phyloP scores from a whole-genome alignment of 352 stramenopile genomes.

The Poterioochromonas sp. region DNA sequence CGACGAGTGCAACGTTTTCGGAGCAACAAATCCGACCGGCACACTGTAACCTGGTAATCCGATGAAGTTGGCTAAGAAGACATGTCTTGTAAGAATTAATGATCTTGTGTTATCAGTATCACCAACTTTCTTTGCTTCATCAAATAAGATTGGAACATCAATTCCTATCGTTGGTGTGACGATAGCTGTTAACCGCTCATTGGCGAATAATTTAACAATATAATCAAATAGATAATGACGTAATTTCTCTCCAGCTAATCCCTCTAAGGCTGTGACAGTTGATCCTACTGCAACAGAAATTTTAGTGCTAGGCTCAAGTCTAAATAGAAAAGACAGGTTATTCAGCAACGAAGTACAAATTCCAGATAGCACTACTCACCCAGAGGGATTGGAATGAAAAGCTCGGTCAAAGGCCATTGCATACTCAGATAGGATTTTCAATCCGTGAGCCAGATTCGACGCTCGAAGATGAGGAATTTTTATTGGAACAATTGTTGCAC shows the following conservation, averaged over 20 bases:
- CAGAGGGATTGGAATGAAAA: too few relatives aligned
- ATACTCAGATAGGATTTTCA: conserved; percentile 69
- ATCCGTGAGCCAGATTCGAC: conserved; percentile 64
- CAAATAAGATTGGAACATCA: conserved; percentile 58
- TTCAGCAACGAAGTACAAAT: too few relatives aligned
- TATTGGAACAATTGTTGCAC: conserved; percentile 61
- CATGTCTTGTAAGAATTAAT: conserved; percentile 63
- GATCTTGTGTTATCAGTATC: conserved; percentile 54
- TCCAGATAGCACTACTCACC: too few relatives aligned
- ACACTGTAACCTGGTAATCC: conserved; percentile 65
- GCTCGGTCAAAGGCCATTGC: conserved; percentile 53
- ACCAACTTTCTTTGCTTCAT: conserved; percentile 41
- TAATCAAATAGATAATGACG: conserved; percentile 62
- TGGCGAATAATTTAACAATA: conserved; percentile 46
- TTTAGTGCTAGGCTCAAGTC: conserved; percentile 59
- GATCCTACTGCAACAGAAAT: conserved; percentile 61
- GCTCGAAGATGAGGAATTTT: conserved; percentile 61
- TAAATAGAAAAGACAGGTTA: neutral
- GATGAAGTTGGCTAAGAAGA: conserved; percentile 69
- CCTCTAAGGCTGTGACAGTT: conserved; percentile 58
- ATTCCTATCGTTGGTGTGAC: conserved; percentile 66
- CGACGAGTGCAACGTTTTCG: conserved; percentile 19
- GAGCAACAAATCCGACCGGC: conserved; percentile 57
- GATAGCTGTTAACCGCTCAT: conserved; percentile 66
- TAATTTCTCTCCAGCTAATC: conserved; percentile 68